A percentile compares a stretch with the other conserved stretches of the same genome.
These are phyloP conservation scores for Aegle marmelos DNA, from an alignment of 345 rosid genomes.

Conservation along the genomic window DNA sequence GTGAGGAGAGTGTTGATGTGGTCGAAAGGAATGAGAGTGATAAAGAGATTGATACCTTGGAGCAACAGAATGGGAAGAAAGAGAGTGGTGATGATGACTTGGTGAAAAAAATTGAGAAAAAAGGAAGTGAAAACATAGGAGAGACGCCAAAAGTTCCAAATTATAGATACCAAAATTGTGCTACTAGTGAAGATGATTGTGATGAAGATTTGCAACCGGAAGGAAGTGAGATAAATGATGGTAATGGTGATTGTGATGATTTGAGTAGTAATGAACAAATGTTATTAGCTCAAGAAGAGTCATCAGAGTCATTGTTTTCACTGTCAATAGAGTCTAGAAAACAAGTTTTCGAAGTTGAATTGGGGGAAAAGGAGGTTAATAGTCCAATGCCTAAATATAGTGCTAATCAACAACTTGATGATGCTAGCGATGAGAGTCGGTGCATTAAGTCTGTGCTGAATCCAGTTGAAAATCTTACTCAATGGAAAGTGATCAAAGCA, in stretches of 20 bases:
- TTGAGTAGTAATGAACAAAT: background rate
- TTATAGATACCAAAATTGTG: constrained; percentile 29
- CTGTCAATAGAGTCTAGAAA: constrained; percentile 55
- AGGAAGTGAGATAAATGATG: constrained; percentile 6
- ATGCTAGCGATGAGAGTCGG: constrained; percentile 24
- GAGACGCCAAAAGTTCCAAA: constrained; percentile 21
- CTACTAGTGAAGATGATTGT: constrained; percentile 21
- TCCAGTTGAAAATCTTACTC: constrained; percentile 47
- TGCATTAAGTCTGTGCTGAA: constrained; percentile 42
- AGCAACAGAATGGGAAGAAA: constrained; percentile 1
- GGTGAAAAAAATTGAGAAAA: constrained; percentile 3
- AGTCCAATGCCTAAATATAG: constrained; percentile 25
- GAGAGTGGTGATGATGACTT: constrained; percentile 19
- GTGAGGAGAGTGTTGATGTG: constrained; percentile 15
- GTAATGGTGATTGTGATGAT: constrained; percentile 2
- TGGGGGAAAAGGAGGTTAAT: constrained; percentile 39
- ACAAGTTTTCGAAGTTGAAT: constrained; percentile 21
- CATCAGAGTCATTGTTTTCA: constrained; percentile 67
- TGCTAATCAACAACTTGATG: constrained; percentile 18
- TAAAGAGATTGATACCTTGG: background rate
- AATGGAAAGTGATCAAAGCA: constrained; percentile 39
- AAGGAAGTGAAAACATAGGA: constrained; percentile 14
- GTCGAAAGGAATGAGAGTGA: background rate
- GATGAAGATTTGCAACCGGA: constrained; percentile 23
- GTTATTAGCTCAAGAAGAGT: constrained; percentile 35